These are phyloP conservation scores for Entomortierella chlamydospora DNA, from an alignment of 192 early-diverging fungal species.

Conservation along the genomic window DNA sequence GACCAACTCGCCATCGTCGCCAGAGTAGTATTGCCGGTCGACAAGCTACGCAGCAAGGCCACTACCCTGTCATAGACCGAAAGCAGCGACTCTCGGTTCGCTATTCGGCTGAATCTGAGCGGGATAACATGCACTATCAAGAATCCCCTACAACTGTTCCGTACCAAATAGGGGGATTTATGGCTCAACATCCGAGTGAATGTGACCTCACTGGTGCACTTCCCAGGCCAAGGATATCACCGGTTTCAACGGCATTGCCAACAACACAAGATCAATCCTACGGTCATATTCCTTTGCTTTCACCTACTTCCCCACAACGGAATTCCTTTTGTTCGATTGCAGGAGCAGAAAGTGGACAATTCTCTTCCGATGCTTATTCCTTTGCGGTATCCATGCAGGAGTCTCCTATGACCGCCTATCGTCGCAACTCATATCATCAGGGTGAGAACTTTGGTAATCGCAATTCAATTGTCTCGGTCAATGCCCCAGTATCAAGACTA, in stretches of 20 bases:
- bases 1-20: slow-evolving; percentile 30
- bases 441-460: neutral
- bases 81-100: slow-evolving; percentile 20
- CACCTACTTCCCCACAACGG: neutral
- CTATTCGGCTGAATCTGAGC: slow-evolving; percentile 7
- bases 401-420: neutral
- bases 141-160: neutral
- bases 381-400: neutral
- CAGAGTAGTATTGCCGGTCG: slow-evolving; percentile 32
- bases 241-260: slow-evolving; percentile 4
- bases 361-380: neutral
- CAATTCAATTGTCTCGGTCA: neutral
- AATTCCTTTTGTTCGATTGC: neutral
- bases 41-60: slow-evolving; percentile 30
- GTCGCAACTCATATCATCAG: slow-evolving; percentile 16
- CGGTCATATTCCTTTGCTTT: neutral
- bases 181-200: neutral
- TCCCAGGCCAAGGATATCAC: neutral
- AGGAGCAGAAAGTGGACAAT: neutral
- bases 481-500: neutral
- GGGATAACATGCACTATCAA: slow-evolving; percentile 4
- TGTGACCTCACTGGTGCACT: too few species aligned
- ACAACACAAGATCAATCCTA: neutral
- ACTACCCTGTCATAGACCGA: slow-evolving; percentile 12
- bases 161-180: neutral